Evolutionary conservation across 768 basidiomycete genomes (phyloP).

Genomic region (Kwoniella sp.): DNA sequence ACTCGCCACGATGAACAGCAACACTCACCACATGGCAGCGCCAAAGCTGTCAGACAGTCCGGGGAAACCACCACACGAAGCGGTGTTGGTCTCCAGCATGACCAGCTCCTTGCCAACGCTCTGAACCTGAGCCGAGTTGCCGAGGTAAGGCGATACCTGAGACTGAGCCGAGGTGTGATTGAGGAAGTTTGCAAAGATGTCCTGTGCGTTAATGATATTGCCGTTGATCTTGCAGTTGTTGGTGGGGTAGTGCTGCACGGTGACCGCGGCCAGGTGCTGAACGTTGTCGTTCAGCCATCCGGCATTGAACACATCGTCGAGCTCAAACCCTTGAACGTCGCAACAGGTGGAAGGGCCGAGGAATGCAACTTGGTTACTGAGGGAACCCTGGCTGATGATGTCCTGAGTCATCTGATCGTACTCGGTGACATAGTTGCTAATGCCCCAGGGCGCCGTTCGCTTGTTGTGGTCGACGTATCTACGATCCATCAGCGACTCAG

Average conservation of each 20-base stretch:
- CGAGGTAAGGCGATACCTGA: constrained; percentile 58
- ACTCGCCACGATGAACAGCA: background rate
- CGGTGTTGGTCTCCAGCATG: constrained; percentile 69
- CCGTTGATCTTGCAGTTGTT: constrained; percentile 51
- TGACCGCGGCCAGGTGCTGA: constrained; percentile 39
- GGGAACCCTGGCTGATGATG: constrained; percentile 42
- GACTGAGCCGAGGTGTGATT: constrained; percentile 58
- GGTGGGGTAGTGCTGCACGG: constrained; percentile 49
- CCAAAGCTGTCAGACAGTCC: constrained; percentile 61
- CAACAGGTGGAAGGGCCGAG: constrained; percentile 64
- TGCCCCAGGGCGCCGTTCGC: constrained; percentile 38
- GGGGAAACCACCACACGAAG: constrained; percentile 56
- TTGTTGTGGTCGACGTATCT: constrained; percentile 47
- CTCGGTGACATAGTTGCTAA: constrained; percentile 56
- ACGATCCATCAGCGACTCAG: no score
- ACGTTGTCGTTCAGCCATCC: constrained; percentile 45
- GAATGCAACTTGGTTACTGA: constrained; percentile 55
- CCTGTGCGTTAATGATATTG: constrained; percentile 49
- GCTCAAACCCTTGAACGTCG: constrained; percentile 55
- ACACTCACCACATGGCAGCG: constrained; percentile 61
- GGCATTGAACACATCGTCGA: constrained; percentile 46
- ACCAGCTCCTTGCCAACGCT: constrained; percentile 53
- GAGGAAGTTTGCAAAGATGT: constrained; percentile 57
- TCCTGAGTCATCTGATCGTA: constrained; percentile 56
- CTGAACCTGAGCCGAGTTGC: constrained; percentile 54